Evolutionary conservation across 305 asterid genomes (phyloP).

Genomic region (Rubia occidens): DNA sequence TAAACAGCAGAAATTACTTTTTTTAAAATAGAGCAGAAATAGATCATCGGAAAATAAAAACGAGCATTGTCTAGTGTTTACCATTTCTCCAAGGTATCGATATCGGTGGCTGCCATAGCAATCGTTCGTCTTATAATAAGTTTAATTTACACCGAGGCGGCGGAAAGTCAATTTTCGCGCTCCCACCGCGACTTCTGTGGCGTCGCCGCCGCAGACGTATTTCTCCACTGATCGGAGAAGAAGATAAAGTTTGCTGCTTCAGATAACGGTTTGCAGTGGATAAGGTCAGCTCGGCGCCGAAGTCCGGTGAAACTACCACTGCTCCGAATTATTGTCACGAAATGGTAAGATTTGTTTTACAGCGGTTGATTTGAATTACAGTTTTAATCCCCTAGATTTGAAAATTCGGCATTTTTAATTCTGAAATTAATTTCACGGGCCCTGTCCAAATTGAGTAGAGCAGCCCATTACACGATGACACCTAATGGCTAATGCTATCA

Average conservation of each 20-base stretch:
- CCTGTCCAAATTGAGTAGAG: neutral
- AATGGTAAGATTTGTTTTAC: conserved; percentile 1
- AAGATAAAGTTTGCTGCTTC: neutral
- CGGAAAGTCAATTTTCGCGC: neutral
- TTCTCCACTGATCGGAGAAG: neutral
- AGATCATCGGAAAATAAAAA: neutral
- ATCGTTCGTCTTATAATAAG: neutral
- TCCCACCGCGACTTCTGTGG: neutral
- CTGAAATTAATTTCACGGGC: neutral
- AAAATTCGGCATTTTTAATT: neutral
- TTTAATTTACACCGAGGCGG: neutral
- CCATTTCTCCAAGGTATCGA: conserved; percentile 26
- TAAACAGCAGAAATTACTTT: neutral
- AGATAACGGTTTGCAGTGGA: neutral
- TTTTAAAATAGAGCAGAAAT: neutral
- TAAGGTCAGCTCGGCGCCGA: neutral
- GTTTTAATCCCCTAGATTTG: neutral
- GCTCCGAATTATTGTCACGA: neutral
- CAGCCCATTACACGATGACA: neutral
- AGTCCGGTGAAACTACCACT: neutral
- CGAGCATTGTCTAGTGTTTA: neutral
- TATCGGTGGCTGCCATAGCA: conserved; percentile 21
- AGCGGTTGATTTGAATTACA: neutral
- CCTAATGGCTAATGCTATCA: too few species aligned
- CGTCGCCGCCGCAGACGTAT: neutral